A percentile compares a stretch with the other conserved stretches of the same genome.
phyloP scores from a whole-genome alignment of 2,329 filamentous ascomycete species.

The Aspergillus sojae region DNA sequence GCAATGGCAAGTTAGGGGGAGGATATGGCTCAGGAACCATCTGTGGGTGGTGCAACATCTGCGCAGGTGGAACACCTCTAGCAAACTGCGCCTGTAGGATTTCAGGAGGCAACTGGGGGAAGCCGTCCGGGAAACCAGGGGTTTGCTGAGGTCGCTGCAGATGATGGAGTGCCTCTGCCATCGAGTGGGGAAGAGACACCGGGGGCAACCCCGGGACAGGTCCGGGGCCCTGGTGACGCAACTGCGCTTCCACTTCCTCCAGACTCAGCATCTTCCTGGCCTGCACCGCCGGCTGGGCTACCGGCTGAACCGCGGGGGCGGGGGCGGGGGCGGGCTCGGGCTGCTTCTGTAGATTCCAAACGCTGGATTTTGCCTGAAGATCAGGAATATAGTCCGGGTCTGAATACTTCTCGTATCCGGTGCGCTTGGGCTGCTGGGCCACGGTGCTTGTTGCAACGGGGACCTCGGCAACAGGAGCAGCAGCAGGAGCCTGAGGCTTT shows the following conservation, averaged over 20 bases:
- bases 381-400: slow-evolving; percentile 83
- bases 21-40: slow-evolving; percentile 46
- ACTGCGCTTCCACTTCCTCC: slow-evolving; percentile 93
- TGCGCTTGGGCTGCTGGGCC: slow-evolving; percentile 64
- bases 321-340: slow-evolving; percentile 23
- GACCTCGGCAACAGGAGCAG: slow-evolving; percentile 35
- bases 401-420: slow-evolving; percentile 90
- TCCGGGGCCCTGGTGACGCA: slow-evolving; percentile 67
- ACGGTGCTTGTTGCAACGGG: slow-evolving; percentile 41
- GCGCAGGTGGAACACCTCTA: slow-evolving; percentile 38
- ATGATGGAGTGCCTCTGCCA: slow-evolving; percentile 34
- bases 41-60: slow-evolving; percentile 41
- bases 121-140: slow-evolving; percentile 35
- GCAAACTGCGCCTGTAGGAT: slow-evolving; percentile 50
- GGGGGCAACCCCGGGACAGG: slow-evolving; percentile 28
- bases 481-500: slow-evolving; percentile 55
- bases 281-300: slow-evolving; percentile 31
- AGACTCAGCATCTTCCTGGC: slow-evolving; percentile 86
- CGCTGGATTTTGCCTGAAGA: slow-evolving; percentile 86
- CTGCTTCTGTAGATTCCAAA: slow-evolving; percentile 73
- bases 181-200: slow-evolving; percentile 31
- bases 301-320: neutral
- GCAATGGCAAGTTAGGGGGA: slow-evolving; percentile 60
- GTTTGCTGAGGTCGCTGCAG: slow-evolving; percentile 36
- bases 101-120: slow-evolving; percentile 44